These are phyloP conservation scores for Backusella westeae DNA, from an alignment of 192 early-diverging fungal genomes.

Conservation along the genomic window DNA sequence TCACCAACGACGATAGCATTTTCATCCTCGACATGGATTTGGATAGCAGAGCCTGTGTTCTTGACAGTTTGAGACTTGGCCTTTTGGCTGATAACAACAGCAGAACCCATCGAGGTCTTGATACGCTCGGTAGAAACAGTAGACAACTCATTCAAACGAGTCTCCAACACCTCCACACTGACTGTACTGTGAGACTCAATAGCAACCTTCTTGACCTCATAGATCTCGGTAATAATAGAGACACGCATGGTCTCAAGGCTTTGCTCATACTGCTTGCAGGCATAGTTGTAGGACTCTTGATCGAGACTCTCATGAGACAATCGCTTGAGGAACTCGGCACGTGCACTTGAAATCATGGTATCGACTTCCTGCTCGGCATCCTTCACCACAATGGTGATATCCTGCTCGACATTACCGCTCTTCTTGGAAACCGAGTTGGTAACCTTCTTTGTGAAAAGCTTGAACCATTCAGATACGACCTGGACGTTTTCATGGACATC, in stretches of 20 bases:
- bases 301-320: conserved; percentile 12
- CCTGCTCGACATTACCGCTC: background rate
- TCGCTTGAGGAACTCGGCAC: conserved; percentile 7
- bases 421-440: background rate
- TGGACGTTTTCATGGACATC: conserved; percentile 18
- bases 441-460: conserved; percentile 1
- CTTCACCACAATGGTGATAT: background rate
- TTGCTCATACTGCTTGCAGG: conserved; percentile 15
- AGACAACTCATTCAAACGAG: background rate
- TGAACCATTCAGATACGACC: conserved; percentile 11
- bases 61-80: background rate
- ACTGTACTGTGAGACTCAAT: conserved; percentile 13
- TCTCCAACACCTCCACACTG: background rate
- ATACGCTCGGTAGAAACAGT: background rate
- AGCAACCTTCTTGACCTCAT: conserved; percentile 13
- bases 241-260: conserved; percentile 2
- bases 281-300: conserved; percentile 8
- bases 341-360: conserved; percentile 2
- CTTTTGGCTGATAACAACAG: conserved; percentile 8
- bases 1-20: background rate
- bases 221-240: conserved; percentile 4
- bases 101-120: conserved; percentile 5
- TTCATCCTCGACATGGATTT: conserved; percentile 6
- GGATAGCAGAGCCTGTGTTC: background rate
- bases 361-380: conserved; percentile 12